Conservation (phyloP, 1,139 yeast genomes). For the Yamadazyma oceani region DNA sequence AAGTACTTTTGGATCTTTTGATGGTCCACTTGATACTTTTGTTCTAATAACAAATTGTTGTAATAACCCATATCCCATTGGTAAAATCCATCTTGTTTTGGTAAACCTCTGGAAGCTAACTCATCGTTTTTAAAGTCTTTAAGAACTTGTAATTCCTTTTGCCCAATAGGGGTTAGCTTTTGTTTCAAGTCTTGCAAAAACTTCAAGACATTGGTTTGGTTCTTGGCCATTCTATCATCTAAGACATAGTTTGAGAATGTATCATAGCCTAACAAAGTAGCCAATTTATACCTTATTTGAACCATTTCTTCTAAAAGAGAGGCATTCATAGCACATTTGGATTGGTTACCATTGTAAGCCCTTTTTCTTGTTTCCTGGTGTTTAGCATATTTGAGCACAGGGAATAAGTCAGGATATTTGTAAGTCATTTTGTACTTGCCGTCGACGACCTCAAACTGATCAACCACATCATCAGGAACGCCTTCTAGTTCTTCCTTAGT, state of each 20-base stretch:
- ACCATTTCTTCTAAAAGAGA: constrained; percentile 60
- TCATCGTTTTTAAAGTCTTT: constrained; percentile 56
- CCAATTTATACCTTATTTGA: constrained; percentile 58
- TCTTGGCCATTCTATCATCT: constrained; percentile 80
- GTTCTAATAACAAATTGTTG: constrained; percentile 62
- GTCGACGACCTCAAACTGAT: constrained; percentile 52
- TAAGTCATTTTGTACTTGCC: constrained; percentile 68
- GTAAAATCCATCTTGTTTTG: constrained; percentile 47
- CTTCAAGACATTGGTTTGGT: constrained; percentile 53
- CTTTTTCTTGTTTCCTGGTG: constrained; percentile 61
- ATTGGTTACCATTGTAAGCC: constrained; percentile 66
- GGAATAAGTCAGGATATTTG: constrained; percentile 78
- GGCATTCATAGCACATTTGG: constrained; percentile 63
- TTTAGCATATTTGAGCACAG: constrained; percentile 71
- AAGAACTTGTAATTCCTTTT: constrained; percentile 51
- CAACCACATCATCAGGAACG: constrained; percentile 62
- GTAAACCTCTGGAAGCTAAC: constrained; percentile 40
- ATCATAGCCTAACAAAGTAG: constrained; percentile 62
- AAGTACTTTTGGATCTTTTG: constrained; percentile 73
- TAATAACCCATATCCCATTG: constrained; percentile 77
- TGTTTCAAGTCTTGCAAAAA: constrained; percentile 62
- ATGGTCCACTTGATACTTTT: constrained; percentile 69
- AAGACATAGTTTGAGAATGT: constrained; percentile 68
- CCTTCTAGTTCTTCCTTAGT: constrained; percentile 69
- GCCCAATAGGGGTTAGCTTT: constrained; percentile 60